Percentiles rank a stretch among this genome's conserved stretches.
Evolutionary conservation across 2,329 filamentous ascomycete species (phyloP).

Genomic region (Sarocladium brachiariae): DNA sequence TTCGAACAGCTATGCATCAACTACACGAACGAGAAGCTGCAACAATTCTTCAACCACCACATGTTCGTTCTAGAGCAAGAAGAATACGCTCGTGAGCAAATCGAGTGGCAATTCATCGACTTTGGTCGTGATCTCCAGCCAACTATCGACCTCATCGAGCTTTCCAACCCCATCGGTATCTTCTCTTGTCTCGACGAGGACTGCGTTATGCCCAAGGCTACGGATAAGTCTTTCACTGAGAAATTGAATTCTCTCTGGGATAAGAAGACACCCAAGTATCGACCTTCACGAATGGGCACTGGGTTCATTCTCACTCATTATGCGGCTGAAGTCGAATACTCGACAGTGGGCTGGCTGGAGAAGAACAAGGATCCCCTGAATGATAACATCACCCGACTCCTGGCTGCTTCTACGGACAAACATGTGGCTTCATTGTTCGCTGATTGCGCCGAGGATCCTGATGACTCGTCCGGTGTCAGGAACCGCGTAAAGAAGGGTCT

Average conservation of each 20-base stretch:
- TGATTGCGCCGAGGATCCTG: slow-evolving; percentile 79
- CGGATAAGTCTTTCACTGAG: slow-evolving; percentile 93
- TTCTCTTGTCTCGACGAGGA: slow-evolving; percentile 98
- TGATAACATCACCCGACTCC: slow-evolving; percentile 87
- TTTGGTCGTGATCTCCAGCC: slow-evolving; percentile 96
- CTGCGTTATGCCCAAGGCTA: slow-evolving; percentile 97
- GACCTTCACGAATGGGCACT: slow-evolving; percentile 76
- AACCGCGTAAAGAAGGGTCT: slow-evolving; percentile 94
- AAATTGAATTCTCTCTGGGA: slow-evolving; percentile 97
- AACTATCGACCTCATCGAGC: slow-evolving; percentile 93
- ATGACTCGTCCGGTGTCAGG: slow-evolving; percentile 58
- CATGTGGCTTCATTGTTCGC: slow-evolving; percentile 80
- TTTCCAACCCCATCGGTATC: slow-evolving; percentile 95
- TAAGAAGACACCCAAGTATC: slow-evolving; percentile 90
- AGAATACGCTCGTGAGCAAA: slow-evolving; percentile 94
- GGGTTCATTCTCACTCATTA: slow-evolving; percentile 97
- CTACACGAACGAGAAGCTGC: slow-evolving; percentile 98
- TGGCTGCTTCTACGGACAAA: slow-evolving; percentile 73
- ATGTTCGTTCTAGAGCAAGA: slow-evolving; percentile 99
- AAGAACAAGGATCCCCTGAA: slow-evolving; percentile 99
- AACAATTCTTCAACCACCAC: slow-evolving; percentile 99
- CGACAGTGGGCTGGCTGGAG: slow-evolving; percentile 89
- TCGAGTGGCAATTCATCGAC: slow-evolving; percentile 99
- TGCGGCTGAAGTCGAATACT: slow-evolving; percentile 95
- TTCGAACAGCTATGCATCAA: slow-evolving; percentile 99